phyloP scores from a whole-genome alignment of 148 eudicot genomes.

The Rhododendron ovatum region DNA sequence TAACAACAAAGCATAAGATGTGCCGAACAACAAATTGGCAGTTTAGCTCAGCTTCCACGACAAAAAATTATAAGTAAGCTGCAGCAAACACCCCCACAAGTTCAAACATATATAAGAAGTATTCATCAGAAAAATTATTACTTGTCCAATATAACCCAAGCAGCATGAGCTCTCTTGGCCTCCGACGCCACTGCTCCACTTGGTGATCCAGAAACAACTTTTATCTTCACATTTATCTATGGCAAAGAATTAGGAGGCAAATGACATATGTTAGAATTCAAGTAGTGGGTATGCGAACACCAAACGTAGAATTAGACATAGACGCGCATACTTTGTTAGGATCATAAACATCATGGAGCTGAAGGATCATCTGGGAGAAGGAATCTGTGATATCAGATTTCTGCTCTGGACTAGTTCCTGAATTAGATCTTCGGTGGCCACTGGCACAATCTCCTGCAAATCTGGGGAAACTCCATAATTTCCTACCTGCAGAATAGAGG shows the following conservation, averaged over 20 bases:
- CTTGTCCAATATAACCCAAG: constrained; percentile 94
- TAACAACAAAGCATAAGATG: background rate
- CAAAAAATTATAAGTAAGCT: background rate
- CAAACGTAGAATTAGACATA: background rate
- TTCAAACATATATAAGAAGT: background rate
- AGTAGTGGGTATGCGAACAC: background rate
- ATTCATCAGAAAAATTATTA: constrained; percentile 21
- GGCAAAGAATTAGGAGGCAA: background rate
- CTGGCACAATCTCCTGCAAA: constrained; percentile 95
- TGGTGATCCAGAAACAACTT: constrained; percentile 64
- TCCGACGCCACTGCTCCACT: constrained; percentile 85
- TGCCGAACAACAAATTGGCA: background rate
- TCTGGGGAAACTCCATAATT: constrained; percentile 81
- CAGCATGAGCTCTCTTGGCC: constrained; percentile 72
- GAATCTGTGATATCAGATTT: constrained; percentile 80
- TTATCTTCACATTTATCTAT: constrained; percentile 91
- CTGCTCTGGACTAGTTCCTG: constrained; percentile 66
- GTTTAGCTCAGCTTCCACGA: background rate
- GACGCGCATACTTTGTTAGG: constrained; percentile 64
- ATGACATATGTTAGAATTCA: background rate
- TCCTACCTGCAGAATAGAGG: constrained; percentile 49
- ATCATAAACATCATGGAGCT: constrained; percentile 89
- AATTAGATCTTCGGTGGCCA: constrained; percentile 51
- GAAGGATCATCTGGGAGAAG: constrained; percentile 98
- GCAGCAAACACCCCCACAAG: background rate